Evolutionary conservation across 2,329 filamentous ascomycete species (phyloP), one percentile per base, ranked within the genome.

Genomic region (Cladosporium sp.): DNA sequence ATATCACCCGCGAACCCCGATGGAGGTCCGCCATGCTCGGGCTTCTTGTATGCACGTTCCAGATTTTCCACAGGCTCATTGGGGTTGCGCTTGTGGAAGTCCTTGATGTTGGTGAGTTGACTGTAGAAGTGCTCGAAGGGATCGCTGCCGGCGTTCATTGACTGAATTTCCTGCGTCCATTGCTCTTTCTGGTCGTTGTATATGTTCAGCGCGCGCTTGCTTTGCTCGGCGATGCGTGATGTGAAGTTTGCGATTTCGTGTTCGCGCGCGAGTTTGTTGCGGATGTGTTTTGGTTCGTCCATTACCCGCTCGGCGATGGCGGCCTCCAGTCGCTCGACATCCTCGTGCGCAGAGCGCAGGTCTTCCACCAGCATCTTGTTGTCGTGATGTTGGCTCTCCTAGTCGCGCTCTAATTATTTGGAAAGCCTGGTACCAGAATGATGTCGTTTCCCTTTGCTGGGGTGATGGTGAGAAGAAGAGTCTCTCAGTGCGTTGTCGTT

Each of bases 21-120:
- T 4, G 62, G 64, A 9, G 60, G 58, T 6, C 63, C 61, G 37
- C 61, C 64, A 43, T 83, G 80, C 57, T 86, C 84, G 37, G 83
- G 83, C 64, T 83, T 79, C 68, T 90, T 89, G 75, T 99, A 99
- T 30, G 91, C 88, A 59, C 86, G 83, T 72, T 99, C 95, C 12
- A 96, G 83, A 62, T 97, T 96, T 70, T 99, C 93, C 42, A 95
- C 88, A 24, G 88, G 89, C 67, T 96, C 89, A 70, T 95, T 95
- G 1, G 92, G 92, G 64, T 99, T 96, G 61, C 86, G 83, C 53
- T 85, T 82, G 69, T 99, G 91, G 66, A 95, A 95, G 42, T 88
- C 84, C 64, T 90, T 93, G 63, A 96, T 86, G 20, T 85, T 82
- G 51, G 81, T 77, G 13, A 95, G 74, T 63, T 95, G 88, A 58